Conservation (phyloP, 257 asterid genomes). For the Solanum rostratum region DNA sequence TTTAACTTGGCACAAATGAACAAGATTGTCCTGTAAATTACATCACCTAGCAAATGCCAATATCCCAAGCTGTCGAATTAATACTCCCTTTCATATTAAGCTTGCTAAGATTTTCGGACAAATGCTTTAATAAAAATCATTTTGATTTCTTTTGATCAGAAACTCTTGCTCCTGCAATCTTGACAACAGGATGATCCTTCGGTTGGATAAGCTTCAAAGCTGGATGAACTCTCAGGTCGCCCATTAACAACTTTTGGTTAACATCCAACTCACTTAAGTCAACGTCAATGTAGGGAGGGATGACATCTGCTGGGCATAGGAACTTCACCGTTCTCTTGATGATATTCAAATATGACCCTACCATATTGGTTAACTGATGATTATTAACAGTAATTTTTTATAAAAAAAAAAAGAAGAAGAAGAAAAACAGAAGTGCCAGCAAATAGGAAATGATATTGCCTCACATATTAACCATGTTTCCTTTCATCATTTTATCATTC, state of each 20-base stretch:
- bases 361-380: background rate
- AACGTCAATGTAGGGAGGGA: conserved; percentile 85
- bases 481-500: background rate
- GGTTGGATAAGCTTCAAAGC: conserved; percentile 51
- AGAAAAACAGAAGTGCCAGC: background rate
- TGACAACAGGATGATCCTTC: conserved; percentile 29
- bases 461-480: background rate
- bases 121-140: conserved; percentile 3
- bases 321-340: conserved; percentile 73
- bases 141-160: conserved; percentile 43
- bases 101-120: background rate
- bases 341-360: conserved; percentile 69
- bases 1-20: background rate
- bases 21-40: background rate
- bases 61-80: background rate
- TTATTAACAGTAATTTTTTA: background rate
- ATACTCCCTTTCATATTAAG: background rate
- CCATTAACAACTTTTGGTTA: conserved; percentile 65
- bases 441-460: background rate
- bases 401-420: background rate
- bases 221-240: conserved; percentile 82
- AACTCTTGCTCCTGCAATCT: conserved; percentile 35
- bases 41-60: background rate
- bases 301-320: conserved; percentile 77
- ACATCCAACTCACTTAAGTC: conserved; percentile 86